Conservation (phyloP, 768 basidiomycete genomes). For the Tricholoma flavovirens region DNA sequence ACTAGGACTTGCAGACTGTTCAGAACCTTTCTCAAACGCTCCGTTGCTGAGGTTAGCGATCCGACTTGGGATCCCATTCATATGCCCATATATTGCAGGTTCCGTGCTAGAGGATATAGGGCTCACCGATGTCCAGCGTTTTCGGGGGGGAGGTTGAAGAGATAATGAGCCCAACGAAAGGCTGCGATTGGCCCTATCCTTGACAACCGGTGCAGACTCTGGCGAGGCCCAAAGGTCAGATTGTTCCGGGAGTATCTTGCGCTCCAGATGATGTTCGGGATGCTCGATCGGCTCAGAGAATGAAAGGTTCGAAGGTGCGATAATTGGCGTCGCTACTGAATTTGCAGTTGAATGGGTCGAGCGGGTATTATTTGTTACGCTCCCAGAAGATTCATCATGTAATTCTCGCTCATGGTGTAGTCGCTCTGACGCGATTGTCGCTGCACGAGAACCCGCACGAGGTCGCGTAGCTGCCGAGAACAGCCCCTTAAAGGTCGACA, state of each 20-base stretch:
- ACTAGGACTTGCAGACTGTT: constrained; percentile 22
- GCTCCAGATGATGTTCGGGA: constrained; percentile 30
- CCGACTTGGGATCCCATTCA: constrained; percentile 14
- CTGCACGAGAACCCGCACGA: constrained; percentile 49
- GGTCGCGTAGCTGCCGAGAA: constrained; percentile 47
- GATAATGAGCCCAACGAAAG: constrained; percentile 31
- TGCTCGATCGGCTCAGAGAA: constrained; percentile 24
- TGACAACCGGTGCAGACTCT: constrained; percentile 24
- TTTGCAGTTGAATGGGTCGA: constrained; percentile 40
- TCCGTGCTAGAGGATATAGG: constrained; percentile 14
- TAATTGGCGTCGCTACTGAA: constrained; percentile 25
- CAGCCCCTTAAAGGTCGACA: constrained; percentile 56
- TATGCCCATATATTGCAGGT: constrained; percentile 9
- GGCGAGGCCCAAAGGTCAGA: constrained; percentile 18
- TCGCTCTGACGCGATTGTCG: constrained; percentile 30
- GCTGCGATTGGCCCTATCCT: constrained; percentile 26
- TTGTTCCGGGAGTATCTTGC: constrained; percentile 24
- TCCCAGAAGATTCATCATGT: constrained; percentile 50
- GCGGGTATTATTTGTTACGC: constrained; percentile 34
- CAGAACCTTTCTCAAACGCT: constrained; percentile 15
- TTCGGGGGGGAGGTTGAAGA: constrained; percentile 46
- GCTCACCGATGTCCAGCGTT: constrained; percentile 38
- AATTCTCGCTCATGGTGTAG: constrained; percentile 22
- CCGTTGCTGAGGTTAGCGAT: constrained; percentile 12
- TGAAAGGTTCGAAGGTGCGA: constrained; percentile 27